Conservation (phyloP, 2,329 filamentous ascomycete species). For the Colletotrichum liaoningense region DNA sequence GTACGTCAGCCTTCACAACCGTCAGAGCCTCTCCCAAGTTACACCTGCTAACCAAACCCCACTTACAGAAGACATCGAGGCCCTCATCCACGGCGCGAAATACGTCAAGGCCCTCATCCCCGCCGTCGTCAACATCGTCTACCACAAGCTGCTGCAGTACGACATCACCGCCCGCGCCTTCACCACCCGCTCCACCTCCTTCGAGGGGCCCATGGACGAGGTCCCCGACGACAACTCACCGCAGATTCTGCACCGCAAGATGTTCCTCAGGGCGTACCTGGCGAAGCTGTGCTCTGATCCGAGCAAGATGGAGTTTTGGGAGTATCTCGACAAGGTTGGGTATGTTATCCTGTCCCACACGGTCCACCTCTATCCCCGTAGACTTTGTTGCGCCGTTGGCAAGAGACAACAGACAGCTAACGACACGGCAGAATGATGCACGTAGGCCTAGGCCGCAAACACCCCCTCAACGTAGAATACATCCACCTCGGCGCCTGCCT, state of each 20-base stretch:
- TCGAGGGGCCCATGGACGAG: slow-evolving; percentile 75
- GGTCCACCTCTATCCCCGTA: neutral
- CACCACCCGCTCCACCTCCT: slow-evolving; percentile 70
- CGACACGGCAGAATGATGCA: slow-evolving; percentile 74
- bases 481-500: slow-evolving; percentile 80
- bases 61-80: slow-evolving; percentile 75
- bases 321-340: slow-evolving; percentile 87
- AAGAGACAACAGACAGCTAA: neutral
- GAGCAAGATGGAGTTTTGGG: slow-evolving; percentile 82
- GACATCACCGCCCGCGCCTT: slow-evolving; percentile 87
- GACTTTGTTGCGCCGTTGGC: no score
- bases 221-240: slow-evolving; percentile 75
- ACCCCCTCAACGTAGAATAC: slow-evolving; percentile 83
- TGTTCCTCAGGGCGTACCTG: slow-evolving; percentile 81
- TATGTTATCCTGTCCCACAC: slow-evolving; percentile 49
- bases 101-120: slow-evolving; percentile 87
- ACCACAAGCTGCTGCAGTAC: slow-evolving; percentile 82
- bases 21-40: no score
- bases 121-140: slow-evolving; percentile 85
- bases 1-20: slow-evolving; percentile 54
- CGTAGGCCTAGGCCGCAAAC: slow-evolving; percentile 77
- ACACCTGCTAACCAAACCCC: neutral
- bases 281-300: slow-evolving; percentile 81
- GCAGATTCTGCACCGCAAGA: slow-evolving; percentile 81
- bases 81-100: slow-evolving; percentile 75